Percentiles rank a stretch among this genome's conserved stretches.
These are phyloP conservation scores for Exserohilum rostratum DNA, from an alignment of 2,329 filamentous ascomycete species.

Conservation along the genomic window DNA sequence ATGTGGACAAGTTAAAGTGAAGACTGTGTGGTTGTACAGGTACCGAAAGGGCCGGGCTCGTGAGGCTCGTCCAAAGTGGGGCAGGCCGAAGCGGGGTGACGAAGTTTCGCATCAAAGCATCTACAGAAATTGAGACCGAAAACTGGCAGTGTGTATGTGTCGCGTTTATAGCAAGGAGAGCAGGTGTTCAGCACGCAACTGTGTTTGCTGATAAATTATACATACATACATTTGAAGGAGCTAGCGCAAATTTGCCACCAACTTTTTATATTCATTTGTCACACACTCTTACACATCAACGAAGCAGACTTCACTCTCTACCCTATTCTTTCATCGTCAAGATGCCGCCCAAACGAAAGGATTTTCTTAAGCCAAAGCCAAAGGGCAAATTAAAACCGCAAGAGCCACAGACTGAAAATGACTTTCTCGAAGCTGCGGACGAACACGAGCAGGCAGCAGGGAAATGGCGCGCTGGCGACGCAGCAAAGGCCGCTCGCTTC, in stretches of 20 bases:
- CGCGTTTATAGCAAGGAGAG: background rate
- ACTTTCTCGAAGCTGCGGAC: constrained; percentile 71
- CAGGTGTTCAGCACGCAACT: background rate
- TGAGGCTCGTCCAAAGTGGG: constrained; percentile 19
- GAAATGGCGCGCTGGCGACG: constrained; percentile 76
- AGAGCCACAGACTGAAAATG: constrained; percentile 67
- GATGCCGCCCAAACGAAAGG: constrained; percentile 42
- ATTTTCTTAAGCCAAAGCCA: constrained; percentile 38
- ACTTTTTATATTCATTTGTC: background rate
- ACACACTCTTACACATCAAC: background rate
- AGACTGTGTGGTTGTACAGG: background rate
- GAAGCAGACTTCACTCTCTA: background rate
- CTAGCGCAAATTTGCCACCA: constrained; percentile 10
- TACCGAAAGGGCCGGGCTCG: constrained; percentile 1
- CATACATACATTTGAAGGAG: background rate
- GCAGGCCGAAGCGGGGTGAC: constrained; percentile 25
- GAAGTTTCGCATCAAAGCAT: constrained; percentile 15
- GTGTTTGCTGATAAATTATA: constrained; percentile 7
- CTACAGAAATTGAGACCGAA: background rate
- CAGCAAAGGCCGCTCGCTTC: constrained; percentile 67
- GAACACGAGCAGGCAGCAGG: constrained; percentile 73
- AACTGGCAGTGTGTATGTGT: background rate
- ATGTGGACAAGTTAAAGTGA: constrained; percentile 31
- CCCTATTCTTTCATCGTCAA: background rate
- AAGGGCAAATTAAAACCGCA: constrained; percentile 47